Evolutionary conservation across 2,329 filamentous ascomycete species (phyloP).

Genomic region (Apiospora sp.): DNA sequence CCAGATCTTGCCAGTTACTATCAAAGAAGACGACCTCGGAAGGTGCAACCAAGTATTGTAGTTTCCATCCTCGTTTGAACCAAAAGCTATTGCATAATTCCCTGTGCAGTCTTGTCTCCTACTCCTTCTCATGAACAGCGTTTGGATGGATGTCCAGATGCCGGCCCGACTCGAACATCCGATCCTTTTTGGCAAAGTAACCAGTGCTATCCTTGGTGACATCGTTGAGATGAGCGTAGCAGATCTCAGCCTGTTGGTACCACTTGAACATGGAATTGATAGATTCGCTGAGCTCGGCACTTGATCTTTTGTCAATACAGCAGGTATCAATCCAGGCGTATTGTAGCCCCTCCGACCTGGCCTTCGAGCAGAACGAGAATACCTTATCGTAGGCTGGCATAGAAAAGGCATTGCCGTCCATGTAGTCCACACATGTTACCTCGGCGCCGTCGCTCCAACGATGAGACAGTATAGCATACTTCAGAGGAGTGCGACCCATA

Average conservation of each 20-base stretch:
- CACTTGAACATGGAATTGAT: constrained; percentile 32
- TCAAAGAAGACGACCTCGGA: not conserved
- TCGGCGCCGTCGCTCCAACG: not conserved
- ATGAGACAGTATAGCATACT: constrained; percentile 11
- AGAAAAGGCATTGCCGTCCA: not conserved
- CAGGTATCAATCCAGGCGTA: not conserved
- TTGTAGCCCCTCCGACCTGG: not conserved
- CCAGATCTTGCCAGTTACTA: not conserved
- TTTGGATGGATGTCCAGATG: not conserved
- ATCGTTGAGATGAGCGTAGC: constrained; percentile 28
- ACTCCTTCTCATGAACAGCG: not conserved
- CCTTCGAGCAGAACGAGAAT: not conserved
- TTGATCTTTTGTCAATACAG: not conserved
- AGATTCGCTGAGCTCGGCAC: constrained; percentile 25
- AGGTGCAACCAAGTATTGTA: not conserved
- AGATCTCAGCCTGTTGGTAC: constrained; percentile 29
- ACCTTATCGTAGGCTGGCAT: constrained; percentile 1
- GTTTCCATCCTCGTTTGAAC: not conserved
- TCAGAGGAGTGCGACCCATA: not conserved
- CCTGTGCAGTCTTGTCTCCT: not conserved
- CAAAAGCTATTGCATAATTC: not conserved
- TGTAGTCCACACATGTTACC: not conserved
- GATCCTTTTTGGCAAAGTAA: not conserved
- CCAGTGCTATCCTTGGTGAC: constrained; percentile 21
- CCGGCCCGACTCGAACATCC: not conserved